Base-by-base conservation (phyloP, 2,329 filamentous ascomycete genomes). In the Fusarium falciforme region DNA sequence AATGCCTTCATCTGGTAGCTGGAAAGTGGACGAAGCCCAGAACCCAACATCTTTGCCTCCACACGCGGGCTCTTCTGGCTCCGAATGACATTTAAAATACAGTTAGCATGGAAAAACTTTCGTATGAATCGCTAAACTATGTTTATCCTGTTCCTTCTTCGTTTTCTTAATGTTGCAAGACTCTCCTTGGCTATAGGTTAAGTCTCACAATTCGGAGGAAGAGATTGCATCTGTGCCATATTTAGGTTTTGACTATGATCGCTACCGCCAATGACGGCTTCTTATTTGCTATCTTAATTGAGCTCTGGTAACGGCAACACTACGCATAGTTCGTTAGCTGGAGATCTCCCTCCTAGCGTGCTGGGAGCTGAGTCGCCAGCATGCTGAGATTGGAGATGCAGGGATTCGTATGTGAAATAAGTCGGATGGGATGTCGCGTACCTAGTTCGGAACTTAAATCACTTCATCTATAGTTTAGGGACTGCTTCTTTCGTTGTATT, bases 61-160 rank as follows among this genome's bases (percentile, higher is more conserved):
- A 7, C 20, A 25, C 14, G 12, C 4, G 4, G 22, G 4, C 11
- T 25, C 5, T 10, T 0, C 2, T 6, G 2, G 4, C 2, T 10
- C 8, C 27, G 1, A 16, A 47, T 17, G 22, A 1, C 5, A 10
- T 27, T 6, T 25, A 3, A 2, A 1, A 16, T 6, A 25, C 4
- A 16, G 9, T 2, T 47, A 17, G 22, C 4, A 8, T 25, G 5
- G 6, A 2, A 2, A 6, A 25, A 9, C 10, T 0, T 47, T 8
- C 0, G 6, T 2, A 25, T 3, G 5, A 0, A 8, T 5, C 8
- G 3, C 22, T 3, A 3, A 47, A 25, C 1, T 10, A 6, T 0
- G 6, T 3, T 47, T 25, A 3, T 47, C 9, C 3, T 10, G 1
- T 47, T 9, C 42, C 20, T 16, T 8, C 12, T 47, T 5, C 42